A percentile compares a stretch with the other conserved stretches of the same genome.
These are phyloP conservation scores for Mariannaea sp. DNA, from an alignment of 2,329 filamentous ascomycete genomes.

Conservation along the genomic window DNA sequence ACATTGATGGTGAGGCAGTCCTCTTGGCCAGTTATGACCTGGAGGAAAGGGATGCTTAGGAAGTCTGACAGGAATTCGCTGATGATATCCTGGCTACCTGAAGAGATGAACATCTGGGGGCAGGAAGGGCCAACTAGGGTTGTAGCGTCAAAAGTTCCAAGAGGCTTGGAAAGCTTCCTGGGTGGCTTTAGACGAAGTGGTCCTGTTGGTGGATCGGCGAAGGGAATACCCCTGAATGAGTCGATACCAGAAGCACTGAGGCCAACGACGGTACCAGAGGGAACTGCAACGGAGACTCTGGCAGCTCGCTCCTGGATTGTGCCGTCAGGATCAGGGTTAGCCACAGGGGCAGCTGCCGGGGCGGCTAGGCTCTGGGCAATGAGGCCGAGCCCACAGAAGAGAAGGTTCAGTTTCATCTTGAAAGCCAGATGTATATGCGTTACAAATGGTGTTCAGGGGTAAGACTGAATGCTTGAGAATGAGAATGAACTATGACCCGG, in stretches of 20 bases:
- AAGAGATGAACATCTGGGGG: constrained; percentile 71
- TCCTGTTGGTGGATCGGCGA: constrained; percentile 70
- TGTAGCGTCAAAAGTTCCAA: constrained; percentile 67
- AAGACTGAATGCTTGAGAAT: not conserved
- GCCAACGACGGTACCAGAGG: constrained; percentile 62
- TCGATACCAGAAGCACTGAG: constrained; percentile 57
- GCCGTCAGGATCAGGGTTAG: constrained; percentile 28
- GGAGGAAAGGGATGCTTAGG: constrained; percentile 61
- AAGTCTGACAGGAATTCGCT: constrained; percentile 54
- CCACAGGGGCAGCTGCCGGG: constrained; percentile 24
- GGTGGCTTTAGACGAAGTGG: constrained; percentile 72
- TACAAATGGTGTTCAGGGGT: not conserved
- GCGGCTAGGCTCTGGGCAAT: constrained; percentile 25
- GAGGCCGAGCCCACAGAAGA: constrained; percentile 26
- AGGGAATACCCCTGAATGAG: constrained; percentile 76
- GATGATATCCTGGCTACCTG: constrained; percentile 47
- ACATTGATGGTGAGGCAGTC: constrained; percentile 69
- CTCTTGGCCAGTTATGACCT: constrained; percentile 60
- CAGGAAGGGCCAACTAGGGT: constrained; percentile 62
- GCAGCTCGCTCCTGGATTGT: constrained; percentile 50
- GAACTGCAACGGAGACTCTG: constrained; percentile 58
- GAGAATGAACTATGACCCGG: not conserved
- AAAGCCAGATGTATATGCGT: not conserved
- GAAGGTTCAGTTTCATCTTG: constrained; percentile 27
- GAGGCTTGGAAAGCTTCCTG: constrained; percentile 55